Evolutionary conservation across 202 grass and related monocot genomes (phyloP).

Genomic region (Digitaria exilis): DNA sequence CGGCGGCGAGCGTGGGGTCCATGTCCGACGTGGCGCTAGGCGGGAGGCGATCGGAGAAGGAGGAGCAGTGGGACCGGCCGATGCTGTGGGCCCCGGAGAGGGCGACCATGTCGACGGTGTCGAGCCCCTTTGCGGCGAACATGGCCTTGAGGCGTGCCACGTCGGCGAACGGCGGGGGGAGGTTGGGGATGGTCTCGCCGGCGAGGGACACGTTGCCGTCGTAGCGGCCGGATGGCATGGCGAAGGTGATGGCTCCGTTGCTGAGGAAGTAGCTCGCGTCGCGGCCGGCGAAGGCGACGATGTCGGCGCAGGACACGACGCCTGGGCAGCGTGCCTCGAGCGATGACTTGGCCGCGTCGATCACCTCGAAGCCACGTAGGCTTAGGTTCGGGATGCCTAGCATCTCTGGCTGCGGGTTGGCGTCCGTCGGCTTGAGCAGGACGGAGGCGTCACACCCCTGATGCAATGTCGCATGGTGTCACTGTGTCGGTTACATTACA

Average conservation of each 20-base stretch:
- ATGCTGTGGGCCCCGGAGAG: slow-evolving; percentile 71
- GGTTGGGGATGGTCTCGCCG: slow-evolving; percentile 18
- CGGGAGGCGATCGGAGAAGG: slow-evolving; percentile 49
- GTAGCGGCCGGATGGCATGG: slow-evolving; percentile 42
- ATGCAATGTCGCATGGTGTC: not conserved
- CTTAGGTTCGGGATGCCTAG: slow-evolving; percentile 17
- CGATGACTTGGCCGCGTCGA: slow-evolving; percentile 45
- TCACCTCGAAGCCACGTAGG: slow-evolving; percentile 56
- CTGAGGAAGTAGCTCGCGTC: slow-evolving; percentile 43
- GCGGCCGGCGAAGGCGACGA: slow-evolving; percentile 59
- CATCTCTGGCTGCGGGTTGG: slow-evolving; percentile 20
- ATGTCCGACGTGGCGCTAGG: slow-evolving; percentile 24
- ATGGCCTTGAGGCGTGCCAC: slow-evolving; percentile 30
- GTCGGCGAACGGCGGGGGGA: slow-evolving; percentile 47
- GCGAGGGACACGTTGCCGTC: slow-evolving; percentile 49
- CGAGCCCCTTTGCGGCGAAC: slow-evolving; percentile 49
- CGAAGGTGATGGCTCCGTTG: not conserved
- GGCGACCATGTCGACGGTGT: slow-evolving; percentile 42
- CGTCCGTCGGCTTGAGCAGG: not conserved
- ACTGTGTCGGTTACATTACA: too few species aligned
- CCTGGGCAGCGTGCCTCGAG: slow-evolving; percentile 32
- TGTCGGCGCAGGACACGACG: slow-evolving; percentile 61
- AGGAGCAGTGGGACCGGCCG: slow-evolving; percentile 55
- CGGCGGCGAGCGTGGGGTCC: not conserved
- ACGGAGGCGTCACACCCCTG: slow-evolving; percentile 31